Conservation (phyloP, 371 early-diverging fungal species). For the Nematocida ausubeli region DNA sequence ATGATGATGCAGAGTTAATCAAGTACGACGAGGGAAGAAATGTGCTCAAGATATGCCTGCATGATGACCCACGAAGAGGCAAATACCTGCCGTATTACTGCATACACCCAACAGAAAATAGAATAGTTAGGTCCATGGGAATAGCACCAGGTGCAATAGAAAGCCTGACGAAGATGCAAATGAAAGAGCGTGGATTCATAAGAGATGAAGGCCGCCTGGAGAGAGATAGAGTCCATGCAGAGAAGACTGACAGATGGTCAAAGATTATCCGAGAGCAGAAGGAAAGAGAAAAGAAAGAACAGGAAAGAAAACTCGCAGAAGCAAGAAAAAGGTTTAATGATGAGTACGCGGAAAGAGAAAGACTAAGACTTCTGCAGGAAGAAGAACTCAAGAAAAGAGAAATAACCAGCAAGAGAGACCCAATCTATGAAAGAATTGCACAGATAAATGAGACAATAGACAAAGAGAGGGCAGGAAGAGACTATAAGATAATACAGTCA, state of each 20-base stretch:
- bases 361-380: background rate
- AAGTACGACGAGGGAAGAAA: background rate
- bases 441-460: background rate
- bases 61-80: background rate
- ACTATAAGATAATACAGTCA: background rate
- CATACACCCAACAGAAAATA: background rate
- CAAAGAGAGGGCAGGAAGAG: background rate
- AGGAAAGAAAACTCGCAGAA: background rate
- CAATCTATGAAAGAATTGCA: background rate
- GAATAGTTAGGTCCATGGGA: background rate
- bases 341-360: background rate
- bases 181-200: slow-evolving; percentile 18
- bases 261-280: background rate
- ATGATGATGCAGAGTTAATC: background rate
- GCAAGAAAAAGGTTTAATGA: background rate
- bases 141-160: background rate
- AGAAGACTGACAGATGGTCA: background rate
- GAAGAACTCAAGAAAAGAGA: background rate
- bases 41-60: background rate
- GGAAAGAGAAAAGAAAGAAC: background rate
- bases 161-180: background rate
- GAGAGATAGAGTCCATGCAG: background rate
- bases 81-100: background rate
- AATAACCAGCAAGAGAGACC: background rate
- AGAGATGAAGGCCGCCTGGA: background rate